phyloP scores from a whole-genome alignment of 1,284 basidiomycete species.

The Cerioporus squamosus region DNA sequence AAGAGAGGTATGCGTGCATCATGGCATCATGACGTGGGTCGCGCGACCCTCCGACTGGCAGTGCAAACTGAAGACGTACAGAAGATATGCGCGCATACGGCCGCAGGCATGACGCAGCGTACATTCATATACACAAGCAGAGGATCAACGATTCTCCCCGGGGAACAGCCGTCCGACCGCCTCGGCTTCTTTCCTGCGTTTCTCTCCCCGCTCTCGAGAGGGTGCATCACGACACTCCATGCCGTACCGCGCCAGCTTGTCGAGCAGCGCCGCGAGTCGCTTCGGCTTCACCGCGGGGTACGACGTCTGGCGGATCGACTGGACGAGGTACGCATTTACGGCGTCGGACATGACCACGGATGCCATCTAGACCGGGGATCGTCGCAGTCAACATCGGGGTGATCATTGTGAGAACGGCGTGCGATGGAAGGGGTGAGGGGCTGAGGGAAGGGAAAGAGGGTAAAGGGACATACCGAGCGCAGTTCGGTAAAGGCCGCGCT shows the following conservation, averaged over 20 bases:
- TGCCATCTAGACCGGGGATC: constrained; percentile 59
- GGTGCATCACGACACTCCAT: constrained; percentile 60
- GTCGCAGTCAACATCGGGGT: constrained; percentile 6
- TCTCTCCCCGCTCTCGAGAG: constrained; percentile 68
- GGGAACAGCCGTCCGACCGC: constrained; percentile 71
- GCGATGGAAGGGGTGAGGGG: constrained; percentile 14
- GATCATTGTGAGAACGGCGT: constrained; percentile 8
- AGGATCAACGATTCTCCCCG: constrained; percentile 54
- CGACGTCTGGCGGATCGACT: constrained; percentile 71
- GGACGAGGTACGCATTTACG: constrained; percentile 81
- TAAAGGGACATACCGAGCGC: constrained; percentile 63
- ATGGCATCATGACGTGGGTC: too few relatives aligned
- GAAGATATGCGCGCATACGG: too few relatives aligned
- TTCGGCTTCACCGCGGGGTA: constrained; percentile 78
- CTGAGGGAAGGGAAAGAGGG: neutral
- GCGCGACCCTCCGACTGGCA: too few relatives aligned
- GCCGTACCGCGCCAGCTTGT: constrained; percentile 79
- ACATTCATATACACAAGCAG: neutral
- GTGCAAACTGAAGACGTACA: too few relatives aligned
- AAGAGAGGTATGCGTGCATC: constrained; percentile 8
- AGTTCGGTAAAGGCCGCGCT: constrained; percentile 82
- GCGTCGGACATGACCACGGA: constrained; percentile 76
- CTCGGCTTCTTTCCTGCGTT: constrained; percentile 81
- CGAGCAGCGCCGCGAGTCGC: constrained; percentile 75
- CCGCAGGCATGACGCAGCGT: neutral